Percentiles rank a stretch among this genome's conserved stretches.
Conservation (phyloP, 2,329 filamentous ascomycete genomes). For the Didymellaceae sp. region DNA sequence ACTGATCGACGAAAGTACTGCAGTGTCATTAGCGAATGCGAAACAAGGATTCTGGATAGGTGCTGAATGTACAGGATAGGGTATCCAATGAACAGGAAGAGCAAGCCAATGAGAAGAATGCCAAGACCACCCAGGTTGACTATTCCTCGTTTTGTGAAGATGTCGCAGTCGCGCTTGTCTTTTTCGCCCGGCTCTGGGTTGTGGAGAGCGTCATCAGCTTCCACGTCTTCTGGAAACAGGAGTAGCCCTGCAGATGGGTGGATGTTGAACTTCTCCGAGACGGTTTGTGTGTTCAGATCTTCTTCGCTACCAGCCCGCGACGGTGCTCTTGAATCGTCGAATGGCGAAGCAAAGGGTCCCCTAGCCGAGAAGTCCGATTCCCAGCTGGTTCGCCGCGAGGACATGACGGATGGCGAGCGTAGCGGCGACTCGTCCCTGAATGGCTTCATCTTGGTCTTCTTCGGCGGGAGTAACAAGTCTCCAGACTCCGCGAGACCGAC, state of each 20-base stretch:
- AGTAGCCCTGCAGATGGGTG: slow-evolving; percentile 70
- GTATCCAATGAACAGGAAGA: slow-evolving; percentile 72
- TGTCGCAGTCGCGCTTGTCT: slow-evolving; percentile 66
- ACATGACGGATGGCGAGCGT: slow-evolving; percentile 60
- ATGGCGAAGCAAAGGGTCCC: slow-evolving; percentile 60
- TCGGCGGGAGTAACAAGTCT: slow-evolving; percentile 59
- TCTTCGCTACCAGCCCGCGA: slow-evolving; percentile 70
- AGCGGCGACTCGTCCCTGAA: slow-evolving; percentile 60
- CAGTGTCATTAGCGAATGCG: slow-evolving; percentile 20
- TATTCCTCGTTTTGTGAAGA: slow-evolving; percentile 69
- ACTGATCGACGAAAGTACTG: slow-evolving; percentile 64
- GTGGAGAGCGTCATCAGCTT: slow-evolving; percentile 75
- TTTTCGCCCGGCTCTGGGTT: slow-evolving; percentile 72
- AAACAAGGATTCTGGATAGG: neutral
- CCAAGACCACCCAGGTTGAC: slow-evolving; percentile 69
- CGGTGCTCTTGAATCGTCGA: slow-evolving; percentile 65
- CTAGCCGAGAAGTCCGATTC: slow-evolving; percentile 65
- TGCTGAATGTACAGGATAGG: slow-evolving; percentile 68
- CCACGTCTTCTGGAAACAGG: slow-evolving; percentile 73
- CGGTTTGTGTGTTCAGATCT: slow-evolving; percentile 73
- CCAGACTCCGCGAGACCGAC: slow-evolving; percentile 51
- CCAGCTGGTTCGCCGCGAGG: slow-evolving; percentile 70
- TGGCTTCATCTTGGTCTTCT: slow-evolving; percentile 55
- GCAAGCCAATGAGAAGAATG: slow-evolving; percentile 65
- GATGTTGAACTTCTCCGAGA: slow-evolving; percentile 77